These are phyloP conservation scores for Teratosphaeriaceae sp. DNA, from an alignment of 2,329 filamentous ascomycete genomes.

Conservation along the genomic window DNA sequence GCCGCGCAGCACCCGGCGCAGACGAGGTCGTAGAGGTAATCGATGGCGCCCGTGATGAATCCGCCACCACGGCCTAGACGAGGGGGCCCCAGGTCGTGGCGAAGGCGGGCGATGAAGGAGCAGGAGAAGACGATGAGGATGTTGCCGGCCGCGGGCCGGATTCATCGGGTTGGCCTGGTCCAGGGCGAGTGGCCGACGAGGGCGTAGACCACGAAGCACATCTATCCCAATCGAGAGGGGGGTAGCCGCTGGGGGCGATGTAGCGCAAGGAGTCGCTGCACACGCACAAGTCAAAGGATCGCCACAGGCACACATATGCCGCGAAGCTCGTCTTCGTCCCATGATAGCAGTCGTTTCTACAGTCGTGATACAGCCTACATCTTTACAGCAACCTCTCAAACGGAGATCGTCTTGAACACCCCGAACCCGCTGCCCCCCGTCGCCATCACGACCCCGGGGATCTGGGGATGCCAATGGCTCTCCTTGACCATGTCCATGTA, in stretches of 20 bases:
- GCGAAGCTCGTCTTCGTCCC: too few species aligned
- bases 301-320: slow-evolving; percentile 31
- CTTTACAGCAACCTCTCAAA: slow-evolving; percentile 14
- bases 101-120: slow-evolving; percentile 58
- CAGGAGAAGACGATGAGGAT: slow-evolving; percentile 63
- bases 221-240: too few species aligned
- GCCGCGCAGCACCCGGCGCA: slow-evolving; percentile 32
- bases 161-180: slow-evolving; percentile 23
- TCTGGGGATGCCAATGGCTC: slow-evolving; percentile 95
- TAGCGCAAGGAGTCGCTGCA: too few species aligned
- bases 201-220: slow-evolving; percentile 52
- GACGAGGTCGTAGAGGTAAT: slow-evolving; percentile 34
- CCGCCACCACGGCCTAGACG: slow-evolving; percentile 60
- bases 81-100: slow-evolving; percentile 65
- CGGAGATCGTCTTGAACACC: slow-evolving; percentile 37
- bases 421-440: slow-evolving; percentile 82
- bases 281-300: too few species aligned
- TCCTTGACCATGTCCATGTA: slow-evolving; percentile 95
- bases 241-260: too few species aligned
- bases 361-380: background rate
- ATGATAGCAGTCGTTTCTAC: too few species aligned
- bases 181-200: slow-evolving; percentile 39
- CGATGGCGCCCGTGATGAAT: slow-evolving; percentile 38
- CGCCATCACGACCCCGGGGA: slow-evolving; percentile 79
- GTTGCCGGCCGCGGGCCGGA: slow-evolving; percentile 43